A percentile compares a stretch with the other conserved stretches of the same genome.
Conservation (phyloP, 208 protist species). For the Blechomonas ayalai region DNA sequence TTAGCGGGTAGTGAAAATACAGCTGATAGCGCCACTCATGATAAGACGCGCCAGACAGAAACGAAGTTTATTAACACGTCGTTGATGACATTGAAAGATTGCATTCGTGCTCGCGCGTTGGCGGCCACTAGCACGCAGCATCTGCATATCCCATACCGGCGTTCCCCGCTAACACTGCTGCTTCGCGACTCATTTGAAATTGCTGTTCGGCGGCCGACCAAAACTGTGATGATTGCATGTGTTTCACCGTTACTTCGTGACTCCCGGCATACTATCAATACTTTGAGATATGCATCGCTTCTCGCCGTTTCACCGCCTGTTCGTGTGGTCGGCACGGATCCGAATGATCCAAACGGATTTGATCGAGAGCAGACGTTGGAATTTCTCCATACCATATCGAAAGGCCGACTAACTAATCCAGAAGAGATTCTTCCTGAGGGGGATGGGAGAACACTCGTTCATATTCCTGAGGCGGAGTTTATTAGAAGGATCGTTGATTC, state of each 20-base stretch:
- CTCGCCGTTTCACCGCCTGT: slow-evolving; percentile 68
- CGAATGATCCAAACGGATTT: slow-evolving; percentile 80
- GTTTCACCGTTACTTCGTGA: slow-evolving; percentile 85
- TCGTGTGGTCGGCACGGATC: slow-evolving; percentile 61
- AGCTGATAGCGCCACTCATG: slow-evolving; percentile 82
- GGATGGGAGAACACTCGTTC: slow-evolving; percentile 80
- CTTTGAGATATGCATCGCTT: slow-evolving; percentile 80
- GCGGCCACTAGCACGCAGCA: slow-evolving; percentile 67
- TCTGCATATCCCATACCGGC: slow-evolving; percentile 86
- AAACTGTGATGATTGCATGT: slow-evolving; percentile 89
- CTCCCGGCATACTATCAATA: slow-evolving; percentile 83
- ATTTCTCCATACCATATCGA: slow-evolving; percentile 52
- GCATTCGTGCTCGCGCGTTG: slow-evolving; percentile 69
- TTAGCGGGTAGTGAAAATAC: slow-evolving; percentile 88
- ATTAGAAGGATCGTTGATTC: slow-evolving; percentile 60
- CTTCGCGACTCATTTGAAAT: slow-evolving; percentile 90
- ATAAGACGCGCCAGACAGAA: slow-evolving; percentile 71
- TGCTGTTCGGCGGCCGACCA: slow-evolving; percentile 74
- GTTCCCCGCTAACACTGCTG: slow-evolving; percentile 80
- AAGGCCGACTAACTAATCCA: slow-evolving; percentile 50
- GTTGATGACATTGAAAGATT: slow-evolving; percentile 91
- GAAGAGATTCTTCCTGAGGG: slow-evolving; percentile 78
- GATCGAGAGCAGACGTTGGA: slow-evolving; percentile 64
- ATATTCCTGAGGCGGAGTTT: slow-evolving; percentile 87
- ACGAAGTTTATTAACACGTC: slow-evolving; percentile 90